These are phyloP conservation scores for Verticillium nonalfalfae DNA, from an alignment of 2,329 filamentous ascomycete species.

Conservation along the genomic window DNA sequence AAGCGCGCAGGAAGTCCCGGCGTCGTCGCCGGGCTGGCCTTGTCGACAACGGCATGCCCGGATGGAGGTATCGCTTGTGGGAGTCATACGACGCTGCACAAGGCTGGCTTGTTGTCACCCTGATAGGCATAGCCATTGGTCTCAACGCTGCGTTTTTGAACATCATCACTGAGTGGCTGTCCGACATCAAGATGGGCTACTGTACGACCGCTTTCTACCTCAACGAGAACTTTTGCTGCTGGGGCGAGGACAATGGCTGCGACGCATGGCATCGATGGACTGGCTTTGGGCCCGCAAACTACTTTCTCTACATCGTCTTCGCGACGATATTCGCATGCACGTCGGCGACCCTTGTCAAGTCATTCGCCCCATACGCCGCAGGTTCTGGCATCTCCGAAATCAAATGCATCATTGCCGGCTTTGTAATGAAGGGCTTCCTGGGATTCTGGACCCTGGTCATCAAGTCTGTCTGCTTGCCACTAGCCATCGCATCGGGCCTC, in stretches of 20 bases:
- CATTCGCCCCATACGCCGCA: slow-evolving; percentile 91
- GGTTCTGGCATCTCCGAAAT: slow-evolving; percentile 98
- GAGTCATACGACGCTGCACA: slow-evolving; percentile 94
- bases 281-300: slow-evolving; percentile 70
- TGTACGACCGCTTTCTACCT: slow-evolving; percentile 94
- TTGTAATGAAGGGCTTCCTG: slow-evolving; percentile 98
- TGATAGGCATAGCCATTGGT: slow-evolving; percentile 89
- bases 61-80: slow-evolving; percentile 75
- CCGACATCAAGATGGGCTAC: slow-evolving; percentile 92
- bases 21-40: slow-evolving; percentile 66
- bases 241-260: slow-evolving; percentile 89
- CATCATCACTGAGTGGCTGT: slow-evolving; percentile 94
- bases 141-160: slow-evolving; percentile 89
- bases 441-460: slow-evolving; percentile 88
- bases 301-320: slow-evolving; percentile 81
- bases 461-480: slow-evolving; percentile 84
- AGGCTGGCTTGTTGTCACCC: slow-evolving; percentile 93
- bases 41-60: slow-evolving; percentile 61
- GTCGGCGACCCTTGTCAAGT: slow-evolving; percentile 78
- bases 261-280: slow-evolving; percentile 88
- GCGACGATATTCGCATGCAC: slow-evolving; percentile 78
- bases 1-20: slow-evolving; percentile 70
- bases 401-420: slow-evolving; percentile 97
- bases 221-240: slow-evolving; percentile 97
- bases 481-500: slow-evolving; percentile 89